Evolutionary conservation across 2,329 filamentous ascomycete genomes (phyloP), one percentile per base, ranked within the genome.

Genomic region (Diaporthe helianthi): DNA sequence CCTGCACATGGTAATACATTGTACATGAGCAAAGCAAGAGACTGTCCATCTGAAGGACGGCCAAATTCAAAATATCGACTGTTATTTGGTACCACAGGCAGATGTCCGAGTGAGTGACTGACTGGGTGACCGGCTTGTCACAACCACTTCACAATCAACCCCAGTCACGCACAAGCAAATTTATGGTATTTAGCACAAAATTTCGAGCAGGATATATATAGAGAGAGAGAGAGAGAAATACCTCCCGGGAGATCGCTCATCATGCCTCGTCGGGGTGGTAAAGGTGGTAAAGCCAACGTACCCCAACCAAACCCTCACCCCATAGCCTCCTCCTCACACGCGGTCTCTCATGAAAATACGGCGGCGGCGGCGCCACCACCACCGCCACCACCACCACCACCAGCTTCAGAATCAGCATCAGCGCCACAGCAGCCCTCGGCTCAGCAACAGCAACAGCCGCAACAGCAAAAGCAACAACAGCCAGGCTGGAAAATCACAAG

Each of bases 241-340:
- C 61, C 1, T 29, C 33, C 41, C 41, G 17, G 24, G 15, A 24
- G 22, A 31, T 52, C 44, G 47, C 61, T 47, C 47, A 55, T 41
- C 6, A 67, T 67, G 65, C 65, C 65, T 58, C 65, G 65, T 44
- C 53, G 29, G 52, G 65, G 36, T 38, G 36, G 36, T 38, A n/a
- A n/a, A n/a, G n/a, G n/a, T n/a, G n/a, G 52, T 22, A 44, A 52
- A 47, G 9, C 6, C 17, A 52, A 67, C 22, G 31, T 55, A 58
- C 65, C 52, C 52, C 65, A 58, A 29, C 65, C 65, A 47, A 51
- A 58, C 29, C 52, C 31, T 31, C 52, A 58, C 22, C 52, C 65
- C 22, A 51, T 58, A 38, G 65, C 65, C 52, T n/a, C n/a, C n/a
- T n/a, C n/a, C n/a, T 67, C 65, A 41, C 52, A 67, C 12, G 52